Evolutionary conservation across 2,329 filamentous ascomycete species (phyloP), one percentile per base, ranked within the genome.

Genomic region (Triangularia verruculosa): DNA sequence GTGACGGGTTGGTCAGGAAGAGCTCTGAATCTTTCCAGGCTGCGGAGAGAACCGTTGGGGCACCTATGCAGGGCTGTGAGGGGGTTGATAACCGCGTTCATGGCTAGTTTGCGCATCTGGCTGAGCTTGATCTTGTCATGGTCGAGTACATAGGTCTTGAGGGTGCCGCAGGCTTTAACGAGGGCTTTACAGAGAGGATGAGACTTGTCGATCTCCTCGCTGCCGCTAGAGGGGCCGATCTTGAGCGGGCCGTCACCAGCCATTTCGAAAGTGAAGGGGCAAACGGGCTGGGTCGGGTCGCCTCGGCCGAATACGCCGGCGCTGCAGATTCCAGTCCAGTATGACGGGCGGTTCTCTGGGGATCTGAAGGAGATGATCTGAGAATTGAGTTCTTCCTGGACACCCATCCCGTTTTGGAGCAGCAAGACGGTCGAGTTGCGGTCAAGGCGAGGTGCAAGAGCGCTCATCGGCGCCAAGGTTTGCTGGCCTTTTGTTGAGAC

Each of bases 371-470:
- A 1, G 63, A 8, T 12, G 25, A 13, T 11, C 24, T 13, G 1
- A 59, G 59, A 7, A 63, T 55, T n/a, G 59, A 51, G 28, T 47
- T 47, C 39, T 47, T 65, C 61, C 3, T 13, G 17, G 72, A 71
- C 57, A 74, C 89, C 89, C 82, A 92, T 86, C 20, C 89, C 89
- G 69, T 91, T 91, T 63, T 91, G 89, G 43, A 91, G 73, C 64
- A 92, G 86, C 25, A 88, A 77, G n/a, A 92, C 81, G 0, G 87
- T 53, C 13, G 66, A 65, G 5, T 64, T 27, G 17, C 87, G 7
- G 83, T 17, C n/a, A 17, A 69, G 52, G 5, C 64, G 61, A 20
- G 52, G 43, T 25, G 51, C 57, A 5, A 69, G 25, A 11, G 11
- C 25, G 2, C 54, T 12, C 8, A 69, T 39, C 2, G 66, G 67